Conservation (phyloP, 495 filamentous ascomycete species). For the Pyrenopolyporus hunteri region DNA sequence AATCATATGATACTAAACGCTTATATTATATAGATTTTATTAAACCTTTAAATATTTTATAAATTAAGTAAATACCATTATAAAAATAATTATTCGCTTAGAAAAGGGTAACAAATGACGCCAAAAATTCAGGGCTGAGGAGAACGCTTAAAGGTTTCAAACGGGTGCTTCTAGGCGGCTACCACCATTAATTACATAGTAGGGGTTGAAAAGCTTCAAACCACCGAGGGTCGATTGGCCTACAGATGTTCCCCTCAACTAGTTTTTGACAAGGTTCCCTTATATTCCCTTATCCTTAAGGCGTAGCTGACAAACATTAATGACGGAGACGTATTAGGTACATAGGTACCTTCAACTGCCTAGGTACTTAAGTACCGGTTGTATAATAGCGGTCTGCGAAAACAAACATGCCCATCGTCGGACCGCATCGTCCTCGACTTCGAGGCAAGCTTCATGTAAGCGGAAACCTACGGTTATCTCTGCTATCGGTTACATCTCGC, state of each 20-base stretch:
- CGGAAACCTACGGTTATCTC: background rate
- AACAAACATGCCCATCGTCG: background rate
- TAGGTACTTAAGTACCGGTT: too few relatives aligned
- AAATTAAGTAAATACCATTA: too few relatives aligned
- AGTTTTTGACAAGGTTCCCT: too few relatives aligned
- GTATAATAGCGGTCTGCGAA: constrained; percentile 8
- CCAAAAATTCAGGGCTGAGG: background rate
- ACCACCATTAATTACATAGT: constrained; percentile 12
- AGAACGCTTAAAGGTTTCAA: too few relatives aligned
- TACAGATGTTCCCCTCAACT: too few relatives aligned
- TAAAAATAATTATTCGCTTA: background rate
- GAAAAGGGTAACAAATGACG: background rate
- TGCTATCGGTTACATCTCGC: background rate
- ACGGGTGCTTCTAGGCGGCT: constrained; percentile 11
- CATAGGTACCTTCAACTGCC: too few relatives aligned
- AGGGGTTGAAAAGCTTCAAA: background rate
- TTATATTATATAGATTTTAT: too few relatives aligned
- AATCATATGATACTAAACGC: too few relatives aligned
- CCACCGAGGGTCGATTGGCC: constrained; percentile 13
- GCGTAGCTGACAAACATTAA: too few relatives aligned
- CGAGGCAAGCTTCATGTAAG: constrained; percentile 6
- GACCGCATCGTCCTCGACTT: constrained; percentile 12
- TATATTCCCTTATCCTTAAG: constrained; percentile 1
- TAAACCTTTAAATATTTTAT: too few relatives aligned
- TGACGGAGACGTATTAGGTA: too few relatives aligned